Conservation (phyloP, 208 protist species). For the Trypanosomatidae sp. region DNA sequence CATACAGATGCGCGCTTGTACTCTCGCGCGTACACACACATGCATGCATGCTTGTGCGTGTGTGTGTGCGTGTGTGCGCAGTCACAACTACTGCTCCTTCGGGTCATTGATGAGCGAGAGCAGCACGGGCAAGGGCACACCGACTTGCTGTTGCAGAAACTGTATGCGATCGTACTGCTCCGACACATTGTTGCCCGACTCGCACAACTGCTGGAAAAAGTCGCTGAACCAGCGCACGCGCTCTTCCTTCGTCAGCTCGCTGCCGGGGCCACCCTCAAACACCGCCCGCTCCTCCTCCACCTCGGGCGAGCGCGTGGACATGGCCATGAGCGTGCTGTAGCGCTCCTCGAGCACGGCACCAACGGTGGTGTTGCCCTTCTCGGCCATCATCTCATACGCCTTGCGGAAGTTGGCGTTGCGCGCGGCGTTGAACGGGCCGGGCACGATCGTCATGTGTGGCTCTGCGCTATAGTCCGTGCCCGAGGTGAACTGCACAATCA, state of each 20-base stretch:
- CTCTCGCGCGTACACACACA: no score
- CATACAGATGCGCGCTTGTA: no score
- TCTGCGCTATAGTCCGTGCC: slow-evolving; percentile 66
- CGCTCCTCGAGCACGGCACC: slow-evolving; percentile 68
- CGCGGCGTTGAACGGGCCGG: slow-evolving; percentile 68
- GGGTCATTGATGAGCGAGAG: slow-evolving; percentile 62
- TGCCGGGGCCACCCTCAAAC: slow-evolving; percentile 31
- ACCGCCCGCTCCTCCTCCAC: slow-evolving; percentile 43
- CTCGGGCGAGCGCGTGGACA: slow-evolving; percentile 16
- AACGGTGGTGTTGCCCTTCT: slow-evolving; percentile 52
- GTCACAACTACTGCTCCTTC: slow-evolving; percentile 10
- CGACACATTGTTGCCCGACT: slow-evolving; percentile 13
- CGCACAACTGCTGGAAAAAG: slow-evolving; percentile 38
- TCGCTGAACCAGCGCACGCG: slow-evolving; percentile 61
- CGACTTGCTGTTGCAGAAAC: slow-evolving; percentile 69
- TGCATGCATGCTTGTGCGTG: no score
- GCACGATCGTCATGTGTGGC: slow-evolving; percentile 49
- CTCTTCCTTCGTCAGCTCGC: slow-evolving; percentile 24
- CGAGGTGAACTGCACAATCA: slow-evolving; percentile 82
- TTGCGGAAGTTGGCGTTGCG: slow-evolving; percentile 65
- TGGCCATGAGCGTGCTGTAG: slow-evolving; percentile 43
- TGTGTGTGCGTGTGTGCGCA: no score
- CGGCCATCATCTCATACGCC: slow-evolving; percentile 72
- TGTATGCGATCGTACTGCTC: slow-evolving; percentile 68
- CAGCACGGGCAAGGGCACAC: slow-evolving; percentile 68